Base-by-base conservation (phyloP, 805 yeast species). In the Tetrapisispora namnaoensis region DNA sequence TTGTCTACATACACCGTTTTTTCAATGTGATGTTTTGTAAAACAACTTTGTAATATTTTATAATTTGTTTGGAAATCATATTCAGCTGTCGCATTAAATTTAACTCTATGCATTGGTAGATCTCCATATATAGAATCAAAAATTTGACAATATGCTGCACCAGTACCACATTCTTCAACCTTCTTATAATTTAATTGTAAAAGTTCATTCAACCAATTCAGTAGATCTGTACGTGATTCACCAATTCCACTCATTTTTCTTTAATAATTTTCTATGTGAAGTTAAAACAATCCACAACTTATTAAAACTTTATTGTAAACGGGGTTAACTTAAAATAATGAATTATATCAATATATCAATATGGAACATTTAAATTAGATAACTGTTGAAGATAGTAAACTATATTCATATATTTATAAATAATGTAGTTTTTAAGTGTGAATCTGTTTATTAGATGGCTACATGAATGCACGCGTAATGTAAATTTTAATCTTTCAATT, bases 151-250 rank as follows among this genome's bases (percentile, higher is more conserved):
- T 87, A 91, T 1, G 88, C 91, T 1, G 96, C 96, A 2, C 99
- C 99, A 2, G 85, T 79, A 17, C 99, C 99, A 62, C 96, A 83
- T 66, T 90, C 90, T 62, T 93, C 99, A 1, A 93, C 83, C 62
- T 85, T 87, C 36, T 79, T 72, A 58, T 86, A 78, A 53, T 80
- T 72, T 39, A 89, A 66, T 41, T 76, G 76, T 43, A 88, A 72
- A 3, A 86, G 75, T 40, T 77, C 72, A 60, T 91, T 91, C 55
- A 93, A 73, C 98, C 98, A 93, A 48, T 75, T 76, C 49, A 93
- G 68, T 17, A 93, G 74, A 57, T 88, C 96, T 41, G 82, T 79
- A 57, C 98, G 79, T 8, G 95, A 86, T 58, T 86, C 95, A 5
- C 86, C 86, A 55, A 78, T 57, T 18, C 61, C 61, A 41, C 64